These are phyloP conservation scores for Phytopythium delawarense DNA, from an alignment of 352 stramenopile species.

Conservation along the genomic window DNA sequence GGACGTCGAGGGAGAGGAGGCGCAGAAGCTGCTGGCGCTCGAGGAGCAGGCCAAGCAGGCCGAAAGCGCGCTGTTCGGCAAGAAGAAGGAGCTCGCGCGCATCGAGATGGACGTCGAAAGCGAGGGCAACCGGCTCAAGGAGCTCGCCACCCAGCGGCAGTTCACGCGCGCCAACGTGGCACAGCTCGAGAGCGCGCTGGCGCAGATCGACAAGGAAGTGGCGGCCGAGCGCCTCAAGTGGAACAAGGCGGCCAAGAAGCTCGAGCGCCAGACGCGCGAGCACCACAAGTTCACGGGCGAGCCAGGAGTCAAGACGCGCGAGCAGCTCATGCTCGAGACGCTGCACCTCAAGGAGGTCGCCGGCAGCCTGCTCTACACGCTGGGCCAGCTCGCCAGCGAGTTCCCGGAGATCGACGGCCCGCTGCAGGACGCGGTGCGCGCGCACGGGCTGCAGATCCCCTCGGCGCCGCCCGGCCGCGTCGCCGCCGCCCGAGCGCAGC, in stretches of 20 bases:
- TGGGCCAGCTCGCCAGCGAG: conserved; percentile 91
- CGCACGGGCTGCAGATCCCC: conserved; percentile 77
- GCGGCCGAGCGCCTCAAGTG: conserved; percentile 60
- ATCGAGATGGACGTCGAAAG: conserved; percentile 83
- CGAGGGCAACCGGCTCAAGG: conserved; percentile 55
- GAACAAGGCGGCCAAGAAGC: conserved; percentile 66
- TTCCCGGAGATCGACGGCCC: conserved; percentile 91
- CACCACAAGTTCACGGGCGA: conserved; percentile 36
- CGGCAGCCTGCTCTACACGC: conserved; percentile 86
- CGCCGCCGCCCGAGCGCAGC: conserved; percentile 36
- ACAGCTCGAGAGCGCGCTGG: conserved; percentile 52
- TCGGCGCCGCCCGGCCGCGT: conserved; percentile 62
- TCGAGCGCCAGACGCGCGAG: conserved; percentile 60
- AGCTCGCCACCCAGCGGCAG: conserved; percentile 65
- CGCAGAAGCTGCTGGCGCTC: conserved; percentile 79
- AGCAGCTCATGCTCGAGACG: conserved; percentile 82
- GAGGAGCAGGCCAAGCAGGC: conserved; percentile 86
- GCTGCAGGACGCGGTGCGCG: conserved; percentile 65
- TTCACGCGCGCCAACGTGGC: conserved; percentile 58
- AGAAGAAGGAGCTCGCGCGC: conserved; percentile 93
- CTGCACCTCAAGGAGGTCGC: conserved; percentile 80
- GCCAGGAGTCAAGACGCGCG: conserved; percentile 35
- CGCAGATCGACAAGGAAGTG: conserved; percentile 74
- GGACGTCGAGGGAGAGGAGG: conserved; percentile 83
- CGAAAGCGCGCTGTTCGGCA: conserved; percentile 89